phyloP scores from a whole-genome alignment of 805 yeast genomes.

The Metschnikowia baotianmanensis region DNA sequence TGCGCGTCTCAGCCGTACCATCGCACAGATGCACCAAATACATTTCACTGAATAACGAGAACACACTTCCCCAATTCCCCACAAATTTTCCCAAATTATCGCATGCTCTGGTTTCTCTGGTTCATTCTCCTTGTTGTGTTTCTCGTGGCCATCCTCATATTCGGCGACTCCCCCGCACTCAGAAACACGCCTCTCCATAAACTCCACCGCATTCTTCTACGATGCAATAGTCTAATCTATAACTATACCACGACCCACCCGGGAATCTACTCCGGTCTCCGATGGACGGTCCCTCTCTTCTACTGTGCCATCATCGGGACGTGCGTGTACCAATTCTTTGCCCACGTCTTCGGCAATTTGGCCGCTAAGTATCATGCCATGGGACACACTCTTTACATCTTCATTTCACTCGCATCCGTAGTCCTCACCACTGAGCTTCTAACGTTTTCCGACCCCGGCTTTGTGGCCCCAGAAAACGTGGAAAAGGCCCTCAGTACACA shows the following conservation, averaged over 20 bases:
- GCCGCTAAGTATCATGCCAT: constrained; percentile 2
- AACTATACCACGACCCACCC: constrained; percentile 8
- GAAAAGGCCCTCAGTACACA: constrained; percentile 19
- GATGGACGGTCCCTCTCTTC: constrained; percentile 46
- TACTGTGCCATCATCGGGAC: constrained; percentile 36
- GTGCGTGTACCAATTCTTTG: constrained; percentile 34
- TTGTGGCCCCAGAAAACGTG: constrained; percentile 17
- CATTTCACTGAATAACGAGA: too few relatives aligned
- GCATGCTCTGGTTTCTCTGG: constrained; percentile 14
- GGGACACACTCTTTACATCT: constrained; percentile 24
- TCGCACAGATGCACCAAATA: too few relatives aligned
- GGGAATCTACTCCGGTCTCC: constrained; percentile 17
- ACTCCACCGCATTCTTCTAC: constrained; percentile 14
- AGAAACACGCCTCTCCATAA: constrained; percentile 34
- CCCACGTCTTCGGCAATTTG: constrained; percentile 24
- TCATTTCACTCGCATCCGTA: constrained; percentile 30
- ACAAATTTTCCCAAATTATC: too few relatives aligned
- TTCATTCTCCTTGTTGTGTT: constrained; percentile 9
- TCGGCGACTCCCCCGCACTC: constrained; percentile 49
- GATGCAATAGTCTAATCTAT: constrained; percentile 5
- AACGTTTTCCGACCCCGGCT: constrained; percentile 45
- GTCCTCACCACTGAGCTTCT: constrained; percentile 38
- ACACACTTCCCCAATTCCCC: too few relatives aligned
- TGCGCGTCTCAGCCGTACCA: too few relatives aligned
- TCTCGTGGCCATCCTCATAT: constrained; percentile 33